phyloP scores from a whole-genome alignment of 371 early-diverging fungal genomes.

The Batkoa obscura region DNA sequence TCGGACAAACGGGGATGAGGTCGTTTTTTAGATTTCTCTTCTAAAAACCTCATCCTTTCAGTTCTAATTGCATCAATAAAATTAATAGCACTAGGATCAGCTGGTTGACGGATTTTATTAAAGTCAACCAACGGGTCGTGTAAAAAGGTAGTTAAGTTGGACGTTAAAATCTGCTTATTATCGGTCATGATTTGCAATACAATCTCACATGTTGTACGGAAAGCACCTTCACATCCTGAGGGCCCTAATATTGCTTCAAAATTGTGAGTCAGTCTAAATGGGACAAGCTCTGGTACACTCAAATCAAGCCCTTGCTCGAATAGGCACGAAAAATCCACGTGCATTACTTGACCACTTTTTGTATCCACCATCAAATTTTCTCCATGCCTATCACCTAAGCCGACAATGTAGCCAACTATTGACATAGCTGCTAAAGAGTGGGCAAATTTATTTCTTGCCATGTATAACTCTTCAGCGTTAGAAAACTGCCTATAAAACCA shows the following conservation, averaged over 20 bases:
- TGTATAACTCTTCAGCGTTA: conserved; percentile 65
- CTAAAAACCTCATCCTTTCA: too few relatives aligned
- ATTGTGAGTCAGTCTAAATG: conserved; percentile 96
- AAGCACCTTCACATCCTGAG: conserved; percentile 76
- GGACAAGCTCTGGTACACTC: conserved; percentile 67
- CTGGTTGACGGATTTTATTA: too few relatives aligned
- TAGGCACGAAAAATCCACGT: conserved; percentile 96
- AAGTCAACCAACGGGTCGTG: too few relatives aligned
- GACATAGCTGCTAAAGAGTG: conserved; percentile 93
- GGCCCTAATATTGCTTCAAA: conserved; percentile 78
- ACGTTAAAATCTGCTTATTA: too few relatives aligned
- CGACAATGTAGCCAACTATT: conserved; percentile 91
- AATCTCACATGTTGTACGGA: conserved; percentile 54
- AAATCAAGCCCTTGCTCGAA: conserved; percentile 65
- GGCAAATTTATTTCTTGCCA: conserved; percentile 44
- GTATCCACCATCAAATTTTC: conserved; percentile 94
- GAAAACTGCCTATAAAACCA: conserved; percentile 76
- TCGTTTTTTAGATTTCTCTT: too few relatives aligned
- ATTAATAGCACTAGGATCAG: too few relatives aligned
- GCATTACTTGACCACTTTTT: conserved; percentile 71
- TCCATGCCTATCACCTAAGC: conserved; percentile 97
- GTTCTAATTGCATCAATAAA: too few relatives aligned
- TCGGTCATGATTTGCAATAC: conserved; percentile 57
- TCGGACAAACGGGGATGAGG: too few relatives aligned
- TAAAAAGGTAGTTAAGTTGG: too few relatives aligned